Evolutionary conservation across 1,284 basidiomycete genomes (phyloP).

Genomic region (Cutaneotrichosporon daszewskae): DNA sequence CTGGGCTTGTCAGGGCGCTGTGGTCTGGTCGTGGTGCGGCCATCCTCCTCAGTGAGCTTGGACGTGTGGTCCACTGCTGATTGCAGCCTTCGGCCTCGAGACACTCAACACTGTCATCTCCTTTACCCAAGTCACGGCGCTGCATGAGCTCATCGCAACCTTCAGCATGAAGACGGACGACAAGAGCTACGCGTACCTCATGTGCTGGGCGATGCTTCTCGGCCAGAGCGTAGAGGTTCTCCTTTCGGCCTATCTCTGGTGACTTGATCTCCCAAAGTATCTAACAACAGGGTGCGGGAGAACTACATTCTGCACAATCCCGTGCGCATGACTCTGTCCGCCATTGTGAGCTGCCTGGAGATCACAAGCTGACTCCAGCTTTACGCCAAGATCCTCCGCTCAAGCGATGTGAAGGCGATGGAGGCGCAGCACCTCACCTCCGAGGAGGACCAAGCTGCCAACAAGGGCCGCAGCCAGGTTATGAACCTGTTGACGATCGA

Average conservation of each 20-base stretch:
- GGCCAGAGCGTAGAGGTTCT: slow-evolving; percentile 24
- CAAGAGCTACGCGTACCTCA: slow-evolving; percentile 38
- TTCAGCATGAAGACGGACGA: slow-evolving; percentile 27
- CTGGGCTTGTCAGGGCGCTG: slow-evolving; percentile 25
- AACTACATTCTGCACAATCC: slow-evolving; percentile 41
- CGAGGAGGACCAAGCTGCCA: slow-evolving; percentile 18
- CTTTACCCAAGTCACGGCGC: slow-evolving; percentile 32
- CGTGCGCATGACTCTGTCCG: slow-evolving; percentile 33
- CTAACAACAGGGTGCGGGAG: slow-evolving; percentile 35
- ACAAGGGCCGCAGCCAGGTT: slow-evolving; percentile 38
- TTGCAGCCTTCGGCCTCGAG: slow-evolving; percentile 31
- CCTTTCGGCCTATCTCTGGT: slow-evolving; percentile 19
- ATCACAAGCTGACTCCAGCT: slow-evolving; percentile 26
- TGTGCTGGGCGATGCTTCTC: slow-evolving; percentile 42
- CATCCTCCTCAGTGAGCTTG: slow-evolving; percentile 25
- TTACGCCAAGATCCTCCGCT: slow-evolving; percentile 41
- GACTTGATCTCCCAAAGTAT: background rate
- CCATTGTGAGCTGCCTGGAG: slow-evolving; percentile 26
- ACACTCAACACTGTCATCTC: slow-evolving; percentile 25
- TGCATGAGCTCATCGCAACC: slow-evolving; percentile 38
- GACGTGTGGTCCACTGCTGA: background rate
- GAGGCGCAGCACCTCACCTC: slow-evolving; percentile 35
- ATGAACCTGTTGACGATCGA: slow-evolving; percentile 46
- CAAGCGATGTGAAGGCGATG: slow-evolving; percentile 39
- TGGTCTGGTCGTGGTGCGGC: slow-evolving; percentile 30